A percentile compares a stretch with the other conserved stretches of the same genome.
phyloP scores from a whole-genome alignment of 163 green algal species.

The Chlamydomonas reinhardtii region DNA sequence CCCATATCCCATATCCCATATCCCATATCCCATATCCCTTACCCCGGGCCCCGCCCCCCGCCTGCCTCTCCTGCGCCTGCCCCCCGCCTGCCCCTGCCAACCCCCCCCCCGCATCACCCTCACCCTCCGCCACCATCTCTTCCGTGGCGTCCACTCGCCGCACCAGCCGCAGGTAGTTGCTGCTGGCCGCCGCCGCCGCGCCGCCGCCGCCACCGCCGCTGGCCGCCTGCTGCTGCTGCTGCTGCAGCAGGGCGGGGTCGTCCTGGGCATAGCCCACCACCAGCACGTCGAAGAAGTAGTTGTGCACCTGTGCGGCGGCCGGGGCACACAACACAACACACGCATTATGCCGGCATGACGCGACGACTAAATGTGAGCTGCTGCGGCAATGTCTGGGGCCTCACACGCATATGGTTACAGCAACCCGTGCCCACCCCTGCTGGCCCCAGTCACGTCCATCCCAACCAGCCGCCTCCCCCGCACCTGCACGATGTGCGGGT shows the following conservation, averaged over 20 bases:
- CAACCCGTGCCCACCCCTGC: too few relatives aligned
- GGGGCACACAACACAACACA: too few relatives aligned
- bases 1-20: too few relatives aligned
- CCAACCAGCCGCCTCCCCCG: neutral
- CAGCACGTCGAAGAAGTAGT: conserved; percentile 49
- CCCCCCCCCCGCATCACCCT: neutral
- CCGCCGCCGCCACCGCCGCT: neutral
- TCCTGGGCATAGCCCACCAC: conserved; percentile 33
- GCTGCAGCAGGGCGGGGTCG: neutral
- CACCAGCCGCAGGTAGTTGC: conserved; percentile 38
- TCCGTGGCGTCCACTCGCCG: conserved; percentile 37
- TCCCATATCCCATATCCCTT: too few relatives aligned
- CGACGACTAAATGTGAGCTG: too few relatives aligned
- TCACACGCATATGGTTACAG: too few relatives aligned
- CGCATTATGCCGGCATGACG: too few relatives aligned
- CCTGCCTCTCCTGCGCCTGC: too few relatives aligned
- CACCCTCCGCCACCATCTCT: conserved; percentile 37
- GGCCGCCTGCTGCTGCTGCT: neutral
- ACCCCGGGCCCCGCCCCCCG: too few relatives aligned
- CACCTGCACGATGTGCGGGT: conserved; percentile 44
- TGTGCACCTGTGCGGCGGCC: conserved; percentile 20
- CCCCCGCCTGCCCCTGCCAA: too few relatives aligned
- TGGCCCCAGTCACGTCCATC: neutral
- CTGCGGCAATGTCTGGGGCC: too few relatives aligned
- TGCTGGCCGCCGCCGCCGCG: neutral